Evolutionary conservation across 2,329 filamentous ascomycete genomes (phyloP), one percentile per base, ranked within the genome.

Genomic region (Fusarium sp.): DNA sequence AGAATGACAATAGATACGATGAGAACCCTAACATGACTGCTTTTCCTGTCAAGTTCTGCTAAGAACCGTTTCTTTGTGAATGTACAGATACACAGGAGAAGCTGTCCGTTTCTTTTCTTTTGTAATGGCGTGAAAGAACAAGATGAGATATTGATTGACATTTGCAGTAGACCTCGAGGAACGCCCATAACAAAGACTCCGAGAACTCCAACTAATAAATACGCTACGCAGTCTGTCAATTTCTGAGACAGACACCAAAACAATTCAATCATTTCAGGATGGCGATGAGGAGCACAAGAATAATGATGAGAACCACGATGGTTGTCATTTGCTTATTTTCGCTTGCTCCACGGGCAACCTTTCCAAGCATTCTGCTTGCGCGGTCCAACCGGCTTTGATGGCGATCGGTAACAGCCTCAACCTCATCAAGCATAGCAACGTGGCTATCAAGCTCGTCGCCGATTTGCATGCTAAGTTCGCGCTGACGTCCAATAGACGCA

Each of bases 361-460:
- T 87, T 43, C 91, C 90, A 67, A 99, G 83, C 73, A 91, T 86
- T 71, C 87, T 88, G 74, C 89, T 87, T 32, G 95, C 96, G 12
- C 93, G 86, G 72, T 94, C 89, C 54, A 99, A 84, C 52, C 92
- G 89, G 27, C 84, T 85, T 79, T 91, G 88, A 81, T 98, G 95
- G 62, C 95, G 85, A 79, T 97, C 94, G 10, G 95, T 92, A 22
- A 91, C 87, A 46, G 88, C 87, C 77, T 98, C 96, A 46, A 97
- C 90, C 75, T 97, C 95, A 79, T 98, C 95, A 30, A 99, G 85
- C 85, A 99, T 85, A 73, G 91, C 87, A 40, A 97, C 92, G 76
- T 99, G 96, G 73, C 90, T 91, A 75, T 98, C 96, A 38, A 99
- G 86, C 85, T 99, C 96, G 79, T 98, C 93, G 30, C 96, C 95